A percentile compares a stretch with the other conserved stretches of the same genome.
Conservation (phyloP, 2,329 filamentous ascomycete genomes). For the Myriosclerotinia scirpicola region DNA sequence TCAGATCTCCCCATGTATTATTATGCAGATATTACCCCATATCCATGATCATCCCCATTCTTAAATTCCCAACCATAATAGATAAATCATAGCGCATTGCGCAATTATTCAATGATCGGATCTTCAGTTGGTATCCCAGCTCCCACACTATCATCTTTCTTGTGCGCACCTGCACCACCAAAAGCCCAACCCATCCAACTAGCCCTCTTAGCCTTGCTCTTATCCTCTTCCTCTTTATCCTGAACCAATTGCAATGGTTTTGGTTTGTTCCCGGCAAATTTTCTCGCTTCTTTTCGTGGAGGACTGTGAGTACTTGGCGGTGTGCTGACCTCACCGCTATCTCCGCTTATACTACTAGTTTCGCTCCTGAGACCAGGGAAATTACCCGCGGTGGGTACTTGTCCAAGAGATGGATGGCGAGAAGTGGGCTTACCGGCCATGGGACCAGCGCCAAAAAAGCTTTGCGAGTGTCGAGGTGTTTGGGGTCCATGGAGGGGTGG, state of each 20-base stretch:
- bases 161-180: conserved; percentile 24
- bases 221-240: conserved; percentile 56
- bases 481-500: conserved; percentile 51
- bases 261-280: conserved; percentile 70
- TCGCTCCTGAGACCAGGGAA: conserved; percentile 63
- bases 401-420: conserved; percentile 52
- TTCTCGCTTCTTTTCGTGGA: conserved; percentile 58
- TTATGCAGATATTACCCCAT: conserved; percentile 5
- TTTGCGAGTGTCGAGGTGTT: conserved; percentile 60
- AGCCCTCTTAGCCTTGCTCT: conserved; percentile 55
- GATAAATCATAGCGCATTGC: neutral
- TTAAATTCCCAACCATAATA: conserved; percentile 1
- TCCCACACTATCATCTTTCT: conserved; percentile 14
- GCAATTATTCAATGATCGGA: conserved; percentile 21
- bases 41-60: conserved; percentile 5
- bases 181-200: conserved; percentile 65
- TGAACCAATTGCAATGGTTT: conserved; percentile 84
- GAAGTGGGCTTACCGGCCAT: conserved; percentile 54
- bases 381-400: conserved; percentile 56
- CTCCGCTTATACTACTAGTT: conserved; percentile 54
- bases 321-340: conserved; percentile 62
- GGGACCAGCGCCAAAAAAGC: conserved; percentile 59
- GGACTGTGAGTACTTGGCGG: conserved; percentile 51
- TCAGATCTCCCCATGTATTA: conserved; percentile 3
- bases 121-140: conserved; percentile 14